These are phyloP conservation scores for Pseudonitzschia delicatissima DNA, from an alignment of 108 stramenopile genomes.

Conservation along the genomic window DNA sequence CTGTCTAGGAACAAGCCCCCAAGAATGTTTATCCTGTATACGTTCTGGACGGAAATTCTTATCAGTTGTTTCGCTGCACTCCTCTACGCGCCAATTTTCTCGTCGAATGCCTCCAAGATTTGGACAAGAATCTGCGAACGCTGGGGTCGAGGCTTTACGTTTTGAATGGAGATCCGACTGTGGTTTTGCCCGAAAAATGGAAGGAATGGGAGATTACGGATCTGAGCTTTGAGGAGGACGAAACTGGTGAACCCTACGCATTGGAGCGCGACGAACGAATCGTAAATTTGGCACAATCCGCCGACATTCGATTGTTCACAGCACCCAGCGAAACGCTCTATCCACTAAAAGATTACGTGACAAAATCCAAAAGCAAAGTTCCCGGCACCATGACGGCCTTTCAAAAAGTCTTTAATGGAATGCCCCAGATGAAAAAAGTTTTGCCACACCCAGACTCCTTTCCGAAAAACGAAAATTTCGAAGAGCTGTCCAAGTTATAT, in stretches of 20 bases:
- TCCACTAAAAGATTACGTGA: constrained; percentile 27
- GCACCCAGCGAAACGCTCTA: constrained; percentile 47
- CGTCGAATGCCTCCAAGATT: constrained; percentile 75
- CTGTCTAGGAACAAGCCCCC: constrained; percentile 28
- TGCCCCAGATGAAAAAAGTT: constrained; percentile 19
- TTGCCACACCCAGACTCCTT: constrained; percentile 25
- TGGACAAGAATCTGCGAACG: constrained; percentile 63
- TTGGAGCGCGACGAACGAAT: constrained; percentile 59
- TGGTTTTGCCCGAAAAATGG: constrained; percentile 64
- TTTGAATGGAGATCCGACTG: constrained; percentile 73
- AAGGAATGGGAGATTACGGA: constrained; percentile 52
- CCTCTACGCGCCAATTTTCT: constrained; percentile 82
- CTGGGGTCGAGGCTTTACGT: constrained; percentile 71
- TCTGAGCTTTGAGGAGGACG: constrained; percentile 68
- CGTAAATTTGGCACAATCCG: constrained; percentile 36
- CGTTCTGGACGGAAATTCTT: constrained; percentile 78
- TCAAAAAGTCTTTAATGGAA: constrained; percentile 39
- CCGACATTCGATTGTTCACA: constrained; percentile 43
- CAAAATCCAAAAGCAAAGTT: constrained; percentile 27
- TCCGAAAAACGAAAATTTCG: constrained; percentile 21
- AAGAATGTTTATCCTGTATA: constrained; percentile 61
- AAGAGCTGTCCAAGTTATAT: constrained; percentile 21
- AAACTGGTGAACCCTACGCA: constrained; percentile 66
- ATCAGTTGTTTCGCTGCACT: constrained; percentile 56
- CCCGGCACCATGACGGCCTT: constrained; percentile 56